Base-by-base conservation (phyloP, 257 asterid species). In the Solanum megistacrolobum region DNA sequence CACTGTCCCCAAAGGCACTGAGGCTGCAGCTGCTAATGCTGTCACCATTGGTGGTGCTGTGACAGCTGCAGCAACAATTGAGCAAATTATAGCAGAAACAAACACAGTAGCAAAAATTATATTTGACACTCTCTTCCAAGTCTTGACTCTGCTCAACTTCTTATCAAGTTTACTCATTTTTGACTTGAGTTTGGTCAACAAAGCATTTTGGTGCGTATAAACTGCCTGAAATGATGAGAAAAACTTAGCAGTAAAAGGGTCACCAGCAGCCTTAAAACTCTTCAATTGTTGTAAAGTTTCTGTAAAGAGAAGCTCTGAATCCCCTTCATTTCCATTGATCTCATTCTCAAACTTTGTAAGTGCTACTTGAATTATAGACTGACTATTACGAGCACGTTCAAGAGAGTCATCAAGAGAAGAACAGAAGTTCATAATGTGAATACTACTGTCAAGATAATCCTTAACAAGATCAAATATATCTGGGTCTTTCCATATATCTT, bases 361-460 rank as follows among this genome's bases (percentile, higher is more conserved):
- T 23, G 96, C 94, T 3, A 95, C 89, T 58, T 89, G 93, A 92
- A 96, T 86, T 38, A 95, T 91, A 3, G 98, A 93, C 85, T 96
- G 98, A 84, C 94, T 87, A 21, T 89, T 94, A 12, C 92, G 93
- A 72, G 98, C 98, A 85, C 98, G 92, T 72, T 89, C 89, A 9
- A 96, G 93, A 83, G 95, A 93, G 6, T 93, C 83, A 85, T 96
- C 98, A 55, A 95, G 98, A 21, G 96, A 89, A 20, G 94, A 85
- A 90, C 98, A 97, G 85, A 97, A 96, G 90, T 96, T 98, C 76
- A 95, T 66, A 87, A 95, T 97, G 29, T 91, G 88, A 21, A 94
- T 94, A 83, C 99, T 97, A 90, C 90, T 94, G 10, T 92, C 93
- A 89, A 97, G 95, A 91, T 97, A 97, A 86, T 95, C 98, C 75